Base-by-base conservation (phyloP, 345 rosid genomes). In the Streptanthus diversifolius region DNA sequence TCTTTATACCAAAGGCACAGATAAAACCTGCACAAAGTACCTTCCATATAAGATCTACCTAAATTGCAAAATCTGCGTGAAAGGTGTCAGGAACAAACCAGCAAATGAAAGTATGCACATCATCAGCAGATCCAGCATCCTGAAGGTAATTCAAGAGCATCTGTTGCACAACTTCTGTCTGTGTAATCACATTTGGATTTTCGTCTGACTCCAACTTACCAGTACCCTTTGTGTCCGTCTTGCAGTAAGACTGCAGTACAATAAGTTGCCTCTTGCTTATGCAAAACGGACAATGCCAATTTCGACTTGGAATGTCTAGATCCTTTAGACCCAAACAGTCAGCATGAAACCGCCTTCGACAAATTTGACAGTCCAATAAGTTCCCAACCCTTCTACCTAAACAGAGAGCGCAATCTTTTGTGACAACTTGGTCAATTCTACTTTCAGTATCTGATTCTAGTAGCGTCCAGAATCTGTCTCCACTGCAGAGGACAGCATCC, bases 1-100 rank as follows among this genome's bases (percentile, higher is more conserved):
- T 91, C 98, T 81, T 95, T 95, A 80, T 80, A 90, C 99, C 99
- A 95, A 53, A 90, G 62, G 87, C 93, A 91, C 25, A 91, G 77
- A 83, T 95, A 91, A 79, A 87, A 88, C 99, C 99, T 95, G 93
- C 82, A 83, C 29, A 71, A 71, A 52, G 45, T 64, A 76, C 25
- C 36, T 48, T 62, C 48, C 22, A 52, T 63, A 62, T 73, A 63
- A 63, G 48, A 72, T 52, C 79, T 53, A 72, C 57, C 36, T 4
- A 82, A 70, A 62, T 13, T 72, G 35, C 17, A 66, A 72, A 66
- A 52, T 35, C 43, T 9, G 10, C 0, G 27, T 35, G 70, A 43
- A 52, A 66, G 40, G 45, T 53, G 58, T 39, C 64, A 6, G 41
- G 39, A 43, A 83, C 93, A 44, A 68, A 95, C 98, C 99, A 95